Evolutionary conservation across 257 asterid genomes (phyloP).

Genomic region (Coffea canephora): DNA sequence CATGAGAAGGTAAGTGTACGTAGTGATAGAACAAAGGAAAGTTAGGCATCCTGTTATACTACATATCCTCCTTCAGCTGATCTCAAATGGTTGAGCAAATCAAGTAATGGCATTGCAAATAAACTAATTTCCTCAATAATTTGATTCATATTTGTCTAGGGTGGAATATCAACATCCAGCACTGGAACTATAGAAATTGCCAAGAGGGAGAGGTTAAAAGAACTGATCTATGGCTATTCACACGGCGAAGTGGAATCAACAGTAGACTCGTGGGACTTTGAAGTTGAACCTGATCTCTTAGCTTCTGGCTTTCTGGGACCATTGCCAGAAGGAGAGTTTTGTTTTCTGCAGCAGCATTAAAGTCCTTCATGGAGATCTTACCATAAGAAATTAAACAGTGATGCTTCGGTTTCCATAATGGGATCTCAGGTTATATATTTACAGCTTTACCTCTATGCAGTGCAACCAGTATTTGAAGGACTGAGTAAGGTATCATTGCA

Average conservation of each 20-base stretch:
- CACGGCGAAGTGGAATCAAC: background rate
- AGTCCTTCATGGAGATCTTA: background rate
- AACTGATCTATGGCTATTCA: conserved; percentile 25
- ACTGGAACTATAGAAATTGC: conserved; percentile 22
- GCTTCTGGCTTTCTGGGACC: conserved; percentile 16
- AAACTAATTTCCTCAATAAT: background rate
- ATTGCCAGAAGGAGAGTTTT: background rate
- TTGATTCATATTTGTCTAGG: conserved; percentile 15
- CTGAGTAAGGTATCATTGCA: background rate
- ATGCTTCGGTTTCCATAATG: background rate
- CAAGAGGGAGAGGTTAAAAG: conserved; percentile 27
- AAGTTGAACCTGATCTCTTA: conserved; percentile 27
- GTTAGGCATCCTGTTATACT: background rate
- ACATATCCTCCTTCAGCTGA: too few species aligned
- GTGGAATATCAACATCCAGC: conserved; percentile 22
- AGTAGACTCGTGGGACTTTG: conserved; percentile 33
- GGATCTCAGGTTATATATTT: background rate
- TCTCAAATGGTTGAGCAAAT: background rate
- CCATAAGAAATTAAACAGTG: too few species aligned
- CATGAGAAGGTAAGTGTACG: conserved; percentile 35
- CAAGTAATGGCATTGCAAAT: background rate
- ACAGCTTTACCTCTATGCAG: background rate
- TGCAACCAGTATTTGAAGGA: background rate
- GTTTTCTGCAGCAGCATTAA: background rate
- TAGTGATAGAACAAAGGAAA: background rate